Conservation (phyloP, 2,329 filamentous ascomycete species). For the Catunica adiposa region DNA sequence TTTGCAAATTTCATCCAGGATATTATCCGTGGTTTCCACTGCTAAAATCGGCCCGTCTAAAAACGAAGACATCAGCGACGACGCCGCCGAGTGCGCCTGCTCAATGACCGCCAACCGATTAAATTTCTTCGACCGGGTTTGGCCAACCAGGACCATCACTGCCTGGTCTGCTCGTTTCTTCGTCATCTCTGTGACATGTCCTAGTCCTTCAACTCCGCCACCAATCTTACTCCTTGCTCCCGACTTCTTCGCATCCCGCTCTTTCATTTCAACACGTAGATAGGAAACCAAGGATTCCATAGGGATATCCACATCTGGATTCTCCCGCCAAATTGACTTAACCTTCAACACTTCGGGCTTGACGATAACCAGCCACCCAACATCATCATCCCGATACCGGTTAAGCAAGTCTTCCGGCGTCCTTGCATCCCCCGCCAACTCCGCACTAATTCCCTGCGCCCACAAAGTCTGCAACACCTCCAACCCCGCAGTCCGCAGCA, state of each 20-base stretch:
- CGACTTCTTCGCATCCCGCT: constrained; percentile 49
- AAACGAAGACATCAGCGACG: constrained; percentile 52
- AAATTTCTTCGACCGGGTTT: constrained; percentile 77
- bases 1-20: constrained; percentile 58
- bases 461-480: constrained; percentile 67
- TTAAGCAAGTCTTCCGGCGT: constrained; percentile 65
- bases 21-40: constrained; percentile 71
- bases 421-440: constrained; percentile 64
- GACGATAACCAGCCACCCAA: constrained; percentile 78
- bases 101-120: constrained; percentile 79
- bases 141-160: constrained; percentile 68
- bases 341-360: constrained; percentile 71
- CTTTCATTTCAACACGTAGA: constrained; percentile 66
- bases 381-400: constrained; percentile 58
- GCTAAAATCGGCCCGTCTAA: constrained; percentile 67
- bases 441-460: constrained; percentile 69
- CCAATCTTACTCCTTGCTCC: constrained; percentile 16
- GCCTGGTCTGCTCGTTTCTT: constrained; percentile 29
- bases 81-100: constrained; percentile 45
- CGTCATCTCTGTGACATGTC: too few relatives aligned
- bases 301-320: constrained; percentile 54
- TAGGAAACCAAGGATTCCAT: constrained; percentile 49
- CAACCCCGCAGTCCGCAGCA: constrained; percentile 60
- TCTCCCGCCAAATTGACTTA: constrained; percentile 57
- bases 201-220: neutral